phyloP scores from a whole-genome alignment of 148 eudicot species.

The Vaccinium darrowii region DNA sequence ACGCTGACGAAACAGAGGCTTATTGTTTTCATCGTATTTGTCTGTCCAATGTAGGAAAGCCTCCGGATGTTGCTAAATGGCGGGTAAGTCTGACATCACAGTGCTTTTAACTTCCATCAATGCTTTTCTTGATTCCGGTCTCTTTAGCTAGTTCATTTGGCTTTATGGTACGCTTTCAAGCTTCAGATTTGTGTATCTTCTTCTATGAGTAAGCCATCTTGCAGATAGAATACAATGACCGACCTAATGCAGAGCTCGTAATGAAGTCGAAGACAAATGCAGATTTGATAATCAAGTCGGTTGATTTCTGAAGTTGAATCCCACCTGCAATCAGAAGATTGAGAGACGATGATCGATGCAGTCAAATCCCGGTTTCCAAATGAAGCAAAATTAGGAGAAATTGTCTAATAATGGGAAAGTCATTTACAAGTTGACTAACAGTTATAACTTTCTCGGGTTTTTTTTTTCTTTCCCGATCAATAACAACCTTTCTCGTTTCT shows the following conservation, averaged over 20 bases:
- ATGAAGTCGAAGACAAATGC: slow-evolving; percentile 87
- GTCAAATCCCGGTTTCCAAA: background rate
- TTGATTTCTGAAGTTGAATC: slow-evolving; percentile 39
- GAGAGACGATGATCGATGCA: background rate
- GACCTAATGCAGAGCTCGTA: slow-evolving; percentile 93
- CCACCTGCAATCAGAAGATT: background rate
- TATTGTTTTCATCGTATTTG: slow-evolving; percentile 16
- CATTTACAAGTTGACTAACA: background rate
- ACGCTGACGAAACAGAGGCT: background rate
- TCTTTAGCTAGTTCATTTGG: background rate
- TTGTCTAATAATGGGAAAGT: background rate
- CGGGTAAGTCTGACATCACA: slow-evolving; percentile 55
- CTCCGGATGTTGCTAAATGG: slow-evolving; percentile 79
- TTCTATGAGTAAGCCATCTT: background rate
- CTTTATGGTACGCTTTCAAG: background rate
- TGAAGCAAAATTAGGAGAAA: background rate
- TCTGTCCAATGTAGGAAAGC: slow-evolving; percentile 42
- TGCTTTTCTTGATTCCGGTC: background rate
- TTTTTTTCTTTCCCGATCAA: too few relatives aligned
- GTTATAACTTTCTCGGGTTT: background rate
- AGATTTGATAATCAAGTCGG: slow-evolving; percentile 73
- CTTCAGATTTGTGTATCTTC: background rate
- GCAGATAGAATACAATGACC: slow-evolving; percentile 91
- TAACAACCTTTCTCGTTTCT: background rate
- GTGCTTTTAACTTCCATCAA: slow-evolving; percentile 4